Conservation (phyloP, 2,329 filamentous ascomycete genomes). For the Teratosphaeriaceae sp. region DNA sequence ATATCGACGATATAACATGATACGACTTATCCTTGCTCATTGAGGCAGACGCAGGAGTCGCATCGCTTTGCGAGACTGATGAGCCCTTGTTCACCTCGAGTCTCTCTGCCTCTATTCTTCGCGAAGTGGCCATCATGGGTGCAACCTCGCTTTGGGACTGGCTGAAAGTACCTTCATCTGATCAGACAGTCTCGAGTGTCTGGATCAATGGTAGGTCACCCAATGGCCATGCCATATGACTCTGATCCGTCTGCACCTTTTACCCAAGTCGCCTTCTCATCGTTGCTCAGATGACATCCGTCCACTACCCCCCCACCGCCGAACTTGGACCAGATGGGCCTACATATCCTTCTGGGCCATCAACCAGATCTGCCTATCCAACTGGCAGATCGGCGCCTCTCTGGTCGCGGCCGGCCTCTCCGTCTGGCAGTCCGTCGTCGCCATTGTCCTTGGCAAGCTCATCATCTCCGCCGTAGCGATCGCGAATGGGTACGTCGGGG, state of each 20-base stretch:
- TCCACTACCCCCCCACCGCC: constrained; percentile 33
- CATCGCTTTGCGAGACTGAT: too few relatives aligned
- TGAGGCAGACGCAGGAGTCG: too few relatives aligned
- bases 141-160: constrained; percentile 1
- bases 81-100: too few relatives aligned
- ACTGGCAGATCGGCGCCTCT: constrained; percentile 33
- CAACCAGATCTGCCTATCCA: constrained; percentile 29
- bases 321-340: constrained; percentile 32
- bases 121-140: background rate
- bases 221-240: too few relatives aligned
- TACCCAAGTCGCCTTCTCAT: background rate
- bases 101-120: too few relatives aligned
- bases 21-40: too few relatives aligned
- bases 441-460: constrained; percentile 38
- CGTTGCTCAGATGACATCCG: constrained; percentile 29
- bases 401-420: constrained; percentile 34
- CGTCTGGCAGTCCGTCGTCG: constrained; percentile 37
- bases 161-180: constrained; percentile 18
- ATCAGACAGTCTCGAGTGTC: constrained; percentile 23
- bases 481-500: constrained; percentile 43
- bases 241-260: too few relatives aligned
- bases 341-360: constrained; percentile 34
- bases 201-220: constrained; percentile 33
- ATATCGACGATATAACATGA: too few relatives aligned
- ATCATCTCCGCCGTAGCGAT: constrained; percentile 55